Evolutionary conservation across 1,284 basidiomycete genomes (phyloP).

Genomic region (Marasmius oreades): DNA sequence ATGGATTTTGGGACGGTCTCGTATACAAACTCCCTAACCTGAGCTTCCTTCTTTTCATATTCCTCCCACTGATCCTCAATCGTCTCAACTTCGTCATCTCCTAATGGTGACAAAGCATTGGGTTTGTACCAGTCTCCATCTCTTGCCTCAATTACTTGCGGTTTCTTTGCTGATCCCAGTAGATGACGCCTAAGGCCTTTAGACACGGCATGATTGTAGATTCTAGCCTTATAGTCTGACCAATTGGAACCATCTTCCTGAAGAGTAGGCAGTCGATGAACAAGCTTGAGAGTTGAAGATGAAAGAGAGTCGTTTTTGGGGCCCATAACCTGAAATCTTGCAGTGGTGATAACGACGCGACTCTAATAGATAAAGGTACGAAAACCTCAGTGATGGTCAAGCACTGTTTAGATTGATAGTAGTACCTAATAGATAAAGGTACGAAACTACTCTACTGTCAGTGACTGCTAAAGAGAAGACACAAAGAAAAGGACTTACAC

Average conservation of each 20-base stretch:
- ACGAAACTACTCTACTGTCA: background rate
- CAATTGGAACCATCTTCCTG: background rate
- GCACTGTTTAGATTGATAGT: background rate
- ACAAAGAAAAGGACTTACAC: too few species aligned
- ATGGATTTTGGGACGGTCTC: slow-evolving; percentile 4
- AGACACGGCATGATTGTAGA: background rate
- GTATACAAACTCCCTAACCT: background rate
- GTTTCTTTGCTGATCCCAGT: background rate
- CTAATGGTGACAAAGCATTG: background rate
- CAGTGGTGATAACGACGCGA: background rate
- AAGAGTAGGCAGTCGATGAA: background rate
- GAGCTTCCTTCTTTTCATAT: slow-evolving; percentile 3
- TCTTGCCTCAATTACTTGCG: background rate
- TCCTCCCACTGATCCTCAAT: background rate
- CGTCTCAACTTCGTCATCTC: background rate
- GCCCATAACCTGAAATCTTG: background rate
- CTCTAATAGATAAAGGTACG: background rate
- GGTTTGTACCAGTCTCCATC: background rate
- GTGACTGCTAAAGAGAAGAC: background rate
- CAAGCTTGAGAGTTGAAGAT: slow-evolving; percentile 2
- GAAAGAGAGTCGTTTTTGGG: background rate
- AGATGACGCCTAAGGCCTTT: background rate
- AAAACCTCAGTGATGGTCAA: background rate
- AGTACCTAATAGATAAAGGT: background rate
- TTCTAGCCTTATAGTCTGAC: background rate